phyloP scores from a whole-genome alignment of 768 basidiomycete genomes.

The Pseudohyphozyma bogoriensis region DNA sequence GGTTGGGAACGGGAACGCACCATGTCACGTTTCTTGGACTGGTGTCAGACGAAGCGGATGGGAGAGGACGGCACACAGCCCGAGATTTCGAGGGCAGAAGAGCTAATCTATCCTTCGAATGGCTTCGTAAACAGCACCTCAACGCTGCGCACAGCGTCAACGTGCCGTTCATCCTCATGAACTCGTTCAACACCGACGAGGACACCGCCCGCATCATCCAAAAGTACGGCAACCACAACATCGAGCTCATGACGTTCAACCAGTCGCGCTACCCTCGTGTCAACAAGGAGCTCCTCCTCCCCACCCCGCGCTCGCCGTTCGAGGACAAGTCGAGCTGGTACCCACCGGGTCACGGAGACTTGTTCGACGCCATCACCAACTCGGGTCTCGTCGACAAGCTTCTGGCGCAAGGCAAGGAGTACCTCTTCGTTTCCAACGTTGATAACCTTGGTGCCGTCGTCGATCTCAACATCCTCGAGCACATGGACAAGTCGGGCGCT shows the following conservation, averaged over 20 bases:
- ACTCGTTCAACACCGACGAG: conserved; percentile 95
- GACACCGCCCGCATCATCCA: conserved; percentile 94
- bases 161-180: conserved; percentile 97
- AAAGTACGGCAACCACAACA: conserved; percentile 89
- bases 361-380: conserved; percentile 84
- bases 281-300: conserved; percentile 75
- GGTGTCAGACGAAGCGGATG: too few relatives aligned
- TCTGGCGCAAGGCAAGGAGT: conserved; percentile 84
- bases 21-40: too few relatives aligned
- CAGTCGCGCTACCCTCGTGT: conserved; percentile 81
- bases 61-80: too few relatives aligned
- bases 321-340: conserved; percentile 91
- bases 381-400: conserved; percentile 85
- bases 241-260: conserved; percentile 56
- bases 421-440: conserved; percentile 93
- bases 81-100: too few relatives aligned
- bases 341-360: conserved; percentile 92
- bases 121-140: conserved; percentile 49
- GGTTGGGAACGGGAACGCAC: too few relatives aligned
- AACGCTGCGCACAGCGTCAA: conserved; percentile 74
- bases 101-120: too few relatives aligned
- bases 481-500: conserved; percentile 69
- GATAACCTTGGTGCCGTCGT: conserved; percentile 91
- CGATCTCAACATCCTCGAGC: conserved; percentile 60
- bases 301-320: conserved; percentile 62